These are phyloP conservation scores for Alternaria triticimaculans DNA, from an alignment of 2,329 filamentous ascomycete genomes.

Conservation along the genomic window DNA sequence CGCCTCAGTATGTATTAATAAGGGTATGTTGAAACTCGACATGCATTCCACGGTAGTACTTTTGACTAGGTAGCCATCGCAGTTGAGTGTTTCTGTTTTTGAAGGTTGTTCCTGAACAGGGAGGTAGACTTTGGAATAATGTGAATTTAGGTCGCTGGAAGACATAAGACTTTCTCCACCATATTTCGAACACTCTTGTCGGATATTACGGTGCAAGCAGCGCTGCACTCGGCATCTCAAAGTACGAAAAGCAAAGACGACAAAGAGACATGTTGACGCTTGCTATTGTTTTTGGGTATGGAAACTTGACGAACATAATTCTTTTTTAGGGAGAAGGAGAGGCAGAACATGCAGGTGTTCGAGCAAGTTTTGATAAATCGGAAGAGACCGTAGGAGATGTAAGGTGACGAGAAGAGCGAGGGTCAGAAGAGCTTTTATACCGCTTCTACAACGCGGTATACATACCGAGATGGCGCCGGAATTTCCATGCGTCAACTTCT, in stretches of 20 bases:
- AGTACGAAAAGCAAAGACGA: background rate
- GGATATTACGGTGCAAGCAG: no score
- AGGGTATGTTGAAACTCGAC: background rate
- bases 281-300: no score
- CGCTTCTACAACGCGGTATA: accelerated
- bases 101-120: no score
- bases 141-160: no score
- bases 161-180: no score
- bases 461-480: background rate
- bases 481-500: accelerated
- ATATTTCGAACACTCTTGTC: no score
- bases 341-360: background rate
- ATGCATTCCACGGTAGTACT: no score
- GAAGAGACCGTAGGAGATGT: background rate
- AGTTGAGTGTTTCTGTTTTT: no score
- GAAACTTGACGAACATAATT: no score
- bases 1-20: background rate
- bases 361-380: background rate
- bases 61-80: no score
- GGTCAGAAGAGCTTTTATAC: background rate
- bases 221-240: no score
- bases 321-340: background rate
- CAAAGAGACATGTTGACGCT: background rate
- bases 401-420: background rate
- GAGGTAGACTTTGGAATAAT: no score